Percentiles rank a stretch among this genome's conserved stretches.
phyloP scores from a whole-genome alignment of 306 rosid species.

The cucumber (Cucumis sativus) region Cucumber_9930_V3 NC_026660.2:20051001-20051500 shows the following conservation, averaged over 20 bases:
- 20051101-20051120: conserved; percentile 70
- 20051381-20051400: neutral
- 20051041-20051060: conserved; percentile 91
- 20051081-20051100: conserved; percentile 73
- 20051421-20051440: neutral
- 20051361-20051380: neutral
- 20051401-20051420: neutral
- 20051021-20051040: conserved; percentile 66
- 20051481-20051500: neutral
- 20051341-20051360: neutral
- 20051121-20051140: conserved; percentile 64
- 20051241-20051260: conserved; percentile 60
- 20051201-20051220: conserved; percentile 65
- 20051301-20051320: conserved; percentile 80
- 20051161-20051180: conserved; percentile 62
- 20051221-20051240: conserved; percentile 57
- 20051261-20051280: conserved; percentile 77
- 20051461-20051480: neutral
- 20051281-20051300: conserved; percentile 90
- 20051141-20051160: conserved; percentile 69
- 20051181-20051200: conserved; percentile 44
- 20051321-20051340: neutral
- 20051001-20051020: conserved; percentile 65
- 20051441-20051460: neutral
- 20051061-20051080: conserved; percentile 84